A percentile compares a stretch with the other conserved stretches of the same genome.
These are phyloP conservation scores for Crepidotus variabilis DNA, from an alignment of 768 basidiomycete genomes.

Conservation along the genomic window DNA sequence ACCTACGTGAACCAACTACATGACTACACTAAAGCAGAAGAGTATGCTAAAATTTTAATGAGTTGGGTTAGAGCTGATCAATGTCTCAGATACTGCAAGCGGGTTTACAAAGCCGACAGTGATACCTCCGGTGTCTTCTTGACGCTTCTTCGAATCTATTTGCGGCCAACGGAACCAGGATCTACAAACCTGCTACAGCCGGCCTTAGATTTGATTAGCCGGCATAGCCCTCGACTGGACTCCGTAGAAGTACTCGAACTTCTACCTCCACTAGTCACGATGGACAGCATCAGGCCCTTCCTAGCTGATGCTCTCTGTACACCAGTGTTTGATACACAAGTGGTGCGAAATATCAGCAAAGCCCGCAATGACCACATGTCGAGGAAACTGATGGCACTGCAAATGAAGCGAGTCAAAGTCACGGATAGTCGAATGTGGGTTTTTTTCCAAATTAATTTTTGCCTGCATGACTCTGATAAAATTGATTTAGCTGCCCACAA, in stretches of 20 bases:
- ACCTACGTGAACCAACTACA: conserved; percentile 87
- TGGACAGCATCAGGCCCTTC: conserved; percentile 76
- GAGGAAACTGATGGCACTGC: conserved; percentile 66
- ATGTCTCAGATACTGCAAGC: conserved; percentile 78
- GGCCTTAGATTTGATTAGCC: conserved; percentile 83
- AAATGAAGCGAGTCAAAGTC: conserved; percentile 81
- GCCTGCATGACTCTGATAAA: not conserved
- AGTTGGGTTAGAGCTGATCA: not conserved
- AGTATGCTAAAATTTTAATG: conserved; percentile 43
- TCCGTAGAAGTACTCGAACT: conserved; percentile 79
- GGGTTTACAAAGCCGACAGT: conserved; percentile 59
- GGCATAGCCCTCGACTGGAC: conserved; percentile 81
- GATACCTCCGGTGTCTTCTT: conserved; percentile 70
- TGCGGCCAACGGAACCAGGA: conserved; percentile 59
- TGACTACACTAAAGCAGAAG: conserved; percentile 85
- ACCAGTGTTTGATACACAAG: conserved; percentile 64
- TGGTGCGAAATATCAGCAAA: conserved; percentile 67
- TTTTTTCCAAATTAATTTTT: conserved; percentile 9
- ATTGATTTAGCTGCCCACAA: conserved; percentile 74
- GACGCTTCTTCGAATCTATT: conserved; percentile 82
- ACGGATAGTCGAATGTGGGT: conserved; percentile 91
- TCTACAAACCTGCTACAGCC: conserved; percentile 64
- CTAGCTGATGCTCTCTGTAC: conserved; percentile 65
- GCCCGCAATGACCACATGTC: conserved; percentile 78
- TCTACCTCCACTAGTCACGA: conserved; percentile 85